These are phyloP conservation scores for Salix purpurea DNA, from an alignment of 345 rosid genomes.

Conservation along the genomic window DNA sequence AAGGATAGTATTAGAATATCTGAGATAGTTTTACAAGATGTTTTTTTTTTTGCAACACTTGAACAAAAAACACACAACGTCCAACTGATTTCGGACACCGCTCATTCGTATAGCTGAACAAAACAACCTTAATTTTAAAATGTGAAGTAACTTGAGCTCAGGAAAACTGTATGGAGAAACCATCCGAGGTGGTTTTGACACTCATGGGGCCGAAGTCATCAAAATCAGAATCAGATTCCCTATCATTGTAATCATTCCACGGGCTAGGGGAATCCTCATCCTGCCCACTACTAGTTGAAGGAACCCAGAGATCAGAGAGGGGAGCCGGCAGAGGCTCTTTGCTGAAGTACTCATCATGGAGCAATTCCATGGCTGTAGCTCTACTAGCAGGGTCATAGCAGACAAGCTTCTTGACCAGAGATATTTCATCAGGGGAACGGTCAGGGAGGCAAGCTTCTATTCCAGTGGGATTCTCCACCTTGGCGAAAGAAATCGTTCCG, in stretches of 20 bases:
- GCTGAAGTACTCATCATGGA: conserved; percentile 61
- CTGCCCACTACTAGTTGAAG: conserved; percentile 41
- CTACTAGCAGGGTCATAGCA: conserved; percentile 76
- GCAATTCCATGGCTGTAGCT: conserved; percentile 68
- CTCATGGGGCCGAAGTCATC: conserved; percentile 52
- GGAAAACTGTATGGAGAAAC: conserved; percentile 60
- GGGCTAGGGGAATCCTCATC: conserved; percentile 47
- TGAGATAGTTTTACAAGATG: background rate
- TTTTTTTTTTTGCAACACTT: background rate
- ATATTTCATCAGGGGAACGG: conserved; percentile 50
- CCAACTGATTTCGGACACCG: background rate
- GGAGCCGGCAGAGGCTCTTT: conserved; percentile 80
- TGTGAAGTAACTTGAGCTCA: conserved; percentile 11
- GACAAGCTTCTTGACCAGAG: conserved; percentile 62
- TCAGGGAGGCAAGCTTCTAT: conserved; percentile 52
- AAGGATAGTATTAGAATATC: background rate
- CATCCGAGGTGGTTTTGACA: conserved; percentile 44
- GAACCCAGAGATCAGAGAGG: conserved; percentile 59
- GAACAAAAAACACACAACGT: background rate
- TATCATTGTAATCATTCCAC: conserved; percentile 16
- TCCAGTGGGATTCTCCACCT: conserved; percentile 67
- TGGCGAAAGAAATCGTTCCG: conserved; percentile 63
- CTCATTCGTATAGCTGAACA: background rate
- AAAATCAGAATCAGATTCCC: conserved; percentile 25
- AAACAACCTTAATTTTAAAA: background rate